Evolutionary conservation across 2,329 filamentous ascomycete species (phyloP).

Genomic region (Cryphonectria carpinicola): DNA sequence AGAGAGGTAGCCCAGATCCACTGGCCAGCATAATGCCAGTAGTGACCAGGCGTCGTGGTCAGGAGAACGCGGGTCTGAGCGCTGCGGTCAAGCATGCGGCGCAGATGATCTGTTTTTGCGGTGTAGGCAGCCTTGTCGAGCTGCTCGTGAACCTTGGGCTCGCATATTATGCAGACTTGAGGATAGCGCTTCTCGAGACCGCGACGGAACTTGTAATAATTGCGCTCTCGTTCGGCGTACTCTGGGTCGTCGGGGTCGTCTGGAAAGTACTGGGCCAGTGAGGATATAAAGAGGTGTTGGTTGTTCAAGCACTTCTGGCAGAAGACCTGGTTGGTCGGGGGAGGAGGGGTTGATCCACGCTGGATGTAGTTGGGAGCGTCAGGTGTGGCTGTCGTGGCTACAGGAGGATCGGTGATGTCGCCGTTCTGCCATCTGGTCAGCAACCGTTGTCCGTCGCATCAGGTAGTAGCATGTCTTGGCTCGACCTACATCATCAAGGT

Average conservation of each 20-base stretch:
- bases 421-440: constrained; percentile 64
- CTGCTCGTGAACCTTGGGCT: constrained; percentile 70
- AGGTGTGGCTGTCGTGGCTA: constrained; percentile 56
- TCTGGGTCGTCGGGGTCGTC: constrained; percentile 67
- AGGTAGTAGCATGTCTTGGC: background rate
- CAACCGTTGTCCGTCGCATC: constrained; percentile 7
- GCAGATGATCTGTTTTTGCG: constrained; percentile 80
- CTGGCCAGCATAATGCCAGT: constrained; percentile 46
- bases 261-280: constrained; percentile 79
- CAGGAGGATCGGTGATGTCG: constrained; percentile 85
- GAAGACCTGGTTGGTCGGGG: constrained; percentile 50
- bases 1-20: constrained; percentile 55
- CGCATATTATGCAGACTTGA: constrained; percentile 82
- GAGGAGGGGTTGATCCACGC: constrained; percentile 46
- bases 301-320: constrained; percentile 87
- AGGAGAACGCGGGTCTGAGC: constrained; percentile 48
- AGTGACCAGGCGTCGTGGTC: constrained; percentile 47
- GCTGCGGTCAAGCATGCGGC: constrained; percentile 73
- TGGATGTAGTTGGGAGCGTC: constrained; percentile 50
- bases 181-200: constrained; percentile 83
- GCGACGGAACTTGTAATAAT: constrained; percentile 70
- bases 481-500: constrained; percentile 75
- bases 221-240: constrained; percentile 69
- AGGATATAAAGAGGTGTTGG: constrained; percentile 77
- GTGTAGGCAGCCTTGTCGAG: constrained; percentile 76